Percentiles rank a stretch among this genome's conserved stretches.
phyloP scores from a whole-genome alignment of 2,329 filamentous ascomycete species.

The Aspergillus versicolor region DNA sequence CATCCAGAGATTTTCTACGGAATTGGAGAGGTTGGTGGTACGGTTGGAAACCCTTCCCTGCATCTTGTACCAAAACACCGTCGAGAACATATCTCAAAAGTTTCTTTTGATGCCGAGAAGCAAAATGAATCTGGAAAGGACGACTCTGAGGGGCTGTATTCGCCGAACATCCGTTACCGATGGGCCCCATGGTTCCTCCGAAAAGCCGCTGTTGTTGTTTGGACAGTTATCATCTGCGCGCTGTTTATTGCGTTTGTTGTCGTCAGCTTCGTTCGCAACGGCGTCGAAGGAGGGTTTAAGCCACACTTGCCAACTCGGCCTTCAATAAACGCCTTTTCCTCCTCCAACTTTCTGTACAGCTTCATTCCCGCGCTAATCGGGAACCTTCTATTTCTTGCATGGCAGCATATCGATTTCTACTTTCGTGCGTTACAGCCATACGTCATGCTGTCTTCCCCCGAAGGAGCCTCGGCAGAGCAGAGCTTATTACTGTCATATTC shows the following conservation, averaged over 20 bases:
- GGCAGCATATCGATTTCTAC: slow-evolving; percentile 61
- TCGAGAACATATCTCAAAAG: slow-evolving; percentile 33
- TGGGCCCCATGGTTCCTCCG: slow-evolving; percentile 78
- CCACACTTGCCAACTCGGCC: slow-evolving; percentile 66
- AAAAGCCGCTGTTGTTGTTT: slow-evolving; percentile 64
- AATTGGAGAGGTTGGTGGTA: slow-evolving; percentile 64
- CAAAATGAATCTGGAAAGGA: slow-evolving; percentile 35
- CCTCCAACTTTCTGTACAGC: slow-evolving; percentile 83
- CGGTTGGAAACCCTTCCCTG: slow-evolving; percentile 47
- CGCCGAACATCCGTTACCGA: slow-evolving; percentile 57
- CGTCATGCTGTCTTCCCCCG: slow-evolving; percentile 51
- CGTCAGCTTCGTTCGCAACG: slow-evolving; percentile 72
- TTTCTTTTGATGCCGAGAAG: slow-evolving; percentile 39
- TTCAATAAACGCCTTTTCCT: slow-evolving; percentile 67
- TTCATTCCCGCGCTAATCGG: slow-evolving; percentile 61
- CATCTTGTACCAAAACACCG: slow-evolving; percentile 28
- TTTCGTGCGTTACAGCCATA: slow-evolving; percentile 61
- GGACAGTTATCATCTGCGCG: slow-evolving; percentile 59
- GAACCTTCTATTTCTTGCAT: slow-evolving; percentile 58
- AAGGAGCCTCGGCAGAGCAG: slow-evolving; percentile 55
- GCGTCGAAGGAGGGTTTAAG: slow-evolving; percentile 68
- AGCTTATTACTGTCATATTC: slow-evolving; percentile 60
- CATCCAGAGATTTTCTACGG: slow-evolving; percentile 73
- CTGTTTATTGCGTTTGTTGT: slow-evolving; percentile 71
- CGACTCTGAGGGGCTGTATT: slow-evolving; percentile 53